phyloP scores from a whole-genome alignment of 768 basidiomycete species.

The Agaricus sinodeliciosus region DNA sequence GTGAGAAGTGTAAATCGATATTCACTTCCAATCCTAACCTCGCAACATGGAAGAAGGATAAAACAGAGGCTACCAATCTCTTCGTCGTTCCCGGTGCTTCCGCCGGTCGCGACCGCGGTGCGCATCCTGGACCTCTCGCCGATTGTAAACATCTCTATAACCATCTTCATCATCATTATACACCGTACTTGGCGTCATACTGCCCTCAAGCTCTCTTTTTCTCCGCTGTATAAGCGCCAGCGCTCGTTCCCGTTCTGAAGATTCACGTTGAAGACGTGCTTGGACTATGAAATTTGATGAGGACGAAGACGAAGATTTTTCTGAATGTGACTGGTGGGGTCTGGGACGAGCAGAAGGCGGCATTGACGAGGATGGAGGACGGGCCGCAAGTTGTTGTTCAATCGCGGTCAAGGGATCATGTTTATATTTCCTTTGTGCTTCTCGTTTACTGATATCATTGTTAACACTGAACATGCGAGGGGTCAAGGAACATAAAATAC shows the following conservation, averaged over 20 bases:
- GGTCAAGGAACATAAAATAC: conserved; percentile 17
- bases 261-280: conserved; percentile 64
- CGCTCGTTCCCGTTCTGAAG: conserved; percentile 69
- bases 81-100: conserved; percentile 4
- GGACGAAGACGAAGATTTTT: conserved; percentile 14
- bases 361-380: conserved; percentile 22
- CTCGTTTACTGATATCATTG: conserved; percentile 41
- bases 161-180: conserved; percentile 39
- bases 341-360: conserved; percentile 9
- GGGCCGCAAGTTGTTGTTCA: conserved; percentile 52
- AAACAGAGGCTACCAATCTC: conserved; percentile 1
- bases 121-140: conserved; percentile 66
- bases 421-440: conserved; percentile 52
- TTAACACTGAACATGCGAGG: neutral
- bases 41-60: too few species aligned
- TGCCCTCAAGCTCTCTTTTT: conserved; percentile 56
- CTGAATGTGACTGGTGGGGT: conserved; percentile 14
- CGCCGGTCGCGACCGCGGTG: conserved; percentile 35
- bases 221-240: conserved; percentile 63
- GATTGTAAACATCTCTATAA: conserved; percentile 69
- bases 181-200: conserved; percentile 67
- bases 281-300: conserved; percentile 29
- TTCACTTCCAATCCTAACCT: too few species aligned
- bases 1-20: too few species aligned
- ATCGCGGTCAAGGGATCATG: conserved; percentile 75